phyloP scores from a whole-genome alignment of 768 basidiomycete species.

The Solioccasus polychromus region DNA sequence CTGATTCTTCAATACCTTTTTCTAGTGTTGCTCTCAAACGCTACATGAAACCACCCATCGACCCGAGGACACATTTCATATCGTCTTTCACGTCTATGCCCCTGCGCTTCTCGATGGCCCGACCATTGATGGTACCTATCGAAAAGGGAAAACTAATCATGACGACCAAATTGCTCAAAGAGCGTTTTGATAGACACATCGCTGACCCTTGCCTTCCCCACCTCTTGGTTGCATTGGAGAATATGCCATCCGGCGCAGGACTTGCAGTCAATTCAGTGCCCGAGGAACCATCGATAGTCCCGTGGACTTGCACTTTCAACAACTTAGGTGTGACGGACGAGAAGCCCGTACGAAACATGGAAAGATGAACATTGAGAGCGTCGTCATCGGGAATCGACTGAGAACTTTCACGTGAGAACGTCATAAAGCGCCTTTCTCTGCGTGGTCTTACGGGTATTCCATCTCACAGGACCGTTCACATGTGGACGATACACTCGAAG shows the following conservation, averaged over 20 bases:
- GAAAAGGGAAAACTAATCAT: conserved; percentile 12
- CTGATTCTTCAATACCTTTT: neutral
- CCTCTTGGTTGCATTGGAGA: neutral
- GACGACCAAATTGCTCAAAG: conserved; percentile 13
- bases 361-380: neutral
- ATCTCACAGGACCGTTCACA: conserved; percentile 9
- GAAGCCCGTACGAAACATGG: conserved; percentile 2
- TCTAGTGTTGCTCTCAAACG: conserved; percentile 19
- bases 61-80: conserved; percentile 19
- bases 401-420: conserved; percentile 8
- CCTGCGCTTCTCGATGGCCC: conserved; percentile 16
- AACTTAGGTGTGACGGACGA: conserved; percentile 16
- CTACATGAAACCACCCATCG: conserved; percentile 14
- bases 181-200: conserved; percentile 9
- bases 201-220: conserved; percentile 16
- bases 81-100: conserved; percentile 14
- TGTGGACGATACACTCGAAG: conserved; percentile 20
- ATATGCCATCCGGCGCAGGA: neutral
- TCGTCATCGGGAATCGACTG: conserved; percentile 12
- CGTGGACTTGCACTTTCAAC: conserved; percentile 12
- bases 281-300: neutral
- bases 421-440: neutral
- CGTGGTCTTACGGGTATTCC: neutral
- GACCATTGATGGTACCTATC: conserved; percentile 1
- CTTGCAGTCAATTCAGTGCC: neutral